Evolutionary conservation across 768 basidiomycete species (phyloP).

Genomic region (Dacryopinax spathularia): DNA sequence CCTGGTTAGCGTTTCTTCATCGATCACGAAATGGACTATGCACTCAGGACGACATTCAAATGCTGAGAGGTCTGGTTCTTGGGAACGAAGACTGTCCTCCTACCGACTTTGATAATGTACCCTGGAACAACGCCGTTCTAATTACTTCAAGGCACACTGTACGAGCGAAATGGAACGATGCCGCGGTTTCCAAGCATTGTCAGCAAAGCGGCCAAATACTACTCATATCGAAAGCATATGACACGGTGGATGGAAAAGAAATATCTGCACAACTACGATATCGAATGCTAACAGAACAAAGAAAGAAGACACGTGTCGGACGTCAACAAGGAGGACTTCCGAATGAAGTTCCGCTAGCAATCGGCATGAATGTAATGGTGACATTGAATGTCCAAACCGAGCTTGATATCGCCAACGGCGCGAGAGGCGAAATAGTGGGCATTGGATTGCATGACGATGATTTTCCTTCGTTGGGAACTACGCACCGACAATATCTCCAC

Average conservation of each 20-base stretch:
- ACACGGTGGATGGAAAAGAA: constrained; percentile 14
- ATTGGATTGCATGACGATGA: constrained; percentile 27
- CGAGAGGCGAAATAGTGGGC: constrained; percentile 23
- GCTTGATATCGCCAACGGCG: constrained; percentile 30
- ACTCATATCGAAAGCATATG: constrained; percentile 23
- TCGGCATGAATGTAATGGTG: constrained; percentile 30
- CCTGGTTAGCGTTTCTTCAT: constrained; percentile 23
- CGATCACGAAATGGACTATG: constrained; percentile 19
- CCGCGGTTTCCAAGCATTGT: constrained; percentile 16
- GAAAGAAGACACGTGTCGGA: constrained; percentile 8
- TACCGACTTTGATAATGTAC: background rate
- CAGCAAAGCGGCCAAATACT: constrained; percentile 16
- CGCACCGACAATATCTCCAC: background rate
- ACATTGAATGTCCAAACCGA: constrained; percentile 27
- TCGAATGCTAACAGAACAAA: background rate
- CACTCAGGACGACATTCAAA: constrained; percentile 18
- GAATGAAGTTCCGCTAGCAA: constrained; percentile 19
- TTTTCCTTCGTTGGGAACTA: background rate
- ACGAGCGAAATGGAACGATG: constrained; percentile 27
- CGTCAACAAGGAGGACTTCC: constrained; percentile 10
- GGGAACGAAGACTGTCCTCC: background rate
- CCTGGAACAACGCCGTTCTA: constrained; percentile 26
- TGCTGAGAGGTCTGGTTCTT: background rate
- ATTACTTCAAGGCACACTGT: constrained; percentile 29
- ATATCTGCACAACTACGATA: constrained; percentile 9